Base-by-base conservation (phyloP, 2,329 filamentous ascomycete species). In the Penicillium janthinellum region DNA sequence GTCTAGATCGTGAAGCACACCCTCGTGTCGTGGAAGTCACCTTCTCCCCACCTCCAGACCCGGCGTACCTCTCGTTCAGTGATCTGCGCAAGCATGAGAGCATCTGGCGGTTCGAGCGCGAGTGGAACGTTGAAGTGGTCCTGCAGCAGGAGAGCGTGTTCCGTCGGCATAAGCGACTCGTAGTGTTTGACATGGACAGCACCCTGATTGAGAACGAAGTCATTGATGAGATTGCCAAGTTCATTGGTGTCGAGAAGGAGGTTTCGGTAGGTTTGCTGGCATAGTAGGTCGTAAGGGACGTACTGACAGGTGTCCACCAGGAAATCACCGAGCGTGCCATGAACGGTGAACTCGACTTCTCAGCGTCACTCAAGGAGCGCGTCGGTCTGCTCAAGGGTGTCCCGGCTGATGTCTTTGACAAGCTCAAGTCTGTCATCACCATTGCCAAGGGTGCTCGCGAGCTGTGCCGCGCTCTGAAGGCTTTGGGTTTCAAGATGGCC, bases 141-240 rank as follows among this genome's bases (percentile, higher is more conserved):
- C 82, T 96, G 63, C 91, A 96, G 75, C 77, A 77, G 42, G 90
- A 94, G 71, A 85, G 81, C 34, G 82, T 94, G 35, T 92, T 89
- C 81, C 83, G 92, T 59, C 85, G 89, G 31, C 86, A 96, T 76
- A 93, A 93, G 66, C 86, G 94, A 8, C 82, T 98, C 11, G 92
- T 94, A 3, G 91, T 97, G 35, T 99, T 99, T 72, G 95, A 99
- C 76, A 99, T 99, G 95, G 95, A 99, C 79, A 95, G 90, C 76
- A 99, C 95, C 0, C 84, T 99, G 61, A 98, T 99, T 74, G 90
- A 94, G 56, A 93, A 99, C 76, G 95, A 99, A 79, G 93, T 97
- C 61, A 98, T 99, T 73, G 95, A 99, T 76, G 88, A 98, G 70
- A 88, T 99, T 58, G 95, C 95, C 4, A 88, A 90, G 56, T 90